Evolutionary conservation across 2,329 filamentous ascomycete species (phyloP).

Genomic region (Alternaria sp.): DNA sequence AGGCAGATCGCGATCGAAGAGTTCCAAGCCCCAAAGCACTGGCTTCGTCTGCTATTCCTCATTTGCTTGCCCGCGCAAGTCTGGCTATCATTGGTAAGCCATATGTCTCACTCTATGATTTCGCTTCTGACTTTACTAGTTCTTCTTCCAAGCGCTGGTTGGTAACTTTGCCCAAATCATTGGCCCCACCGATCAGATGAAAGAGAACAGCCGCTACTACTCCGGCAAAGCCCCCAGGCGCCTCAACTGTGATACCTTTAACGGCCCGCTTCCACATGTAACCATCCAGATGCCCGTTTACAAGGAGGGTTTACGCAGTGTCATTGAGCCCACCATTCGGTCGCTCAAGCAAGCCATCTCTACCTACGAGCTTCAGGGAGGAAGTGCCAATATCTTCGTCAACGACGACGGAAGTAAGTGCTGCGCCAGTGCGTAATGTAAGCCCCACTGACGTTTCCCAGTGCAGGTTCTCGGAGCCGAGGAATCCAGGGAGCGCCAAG

Average conservation of each 20-base stretch:
- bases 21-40: conserved; percentile 58
- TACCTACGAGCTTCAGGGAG: conserved; percentile 62
- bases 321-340: conserved; percentile 78
- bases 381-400: conserved; percentile 70
- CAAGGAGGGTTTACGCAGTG: conserved; percentile 77
- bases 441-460: conserved; percentile 2
- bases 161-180: conserved; percentile 62
- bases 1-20: conserved; percentile 62
- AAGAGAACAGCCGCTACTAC: conserved; percentile 80
- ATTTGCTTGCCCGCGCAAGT: conserved; percentile 60
- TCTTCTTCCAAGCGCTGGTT: conserved; percentile 40
- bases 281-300: conserved; percentile 85
- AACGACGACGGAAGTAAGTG: conserved; percentile 66
- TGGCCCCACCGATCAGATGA: conserved; percentile 75
- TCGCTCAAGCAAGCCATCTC: conserved; percentile 73
- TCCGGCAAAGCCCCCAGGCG: conserved; percentile 63
- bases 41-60: conserved; percentile 61
- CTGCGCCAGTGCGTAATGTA: background rate
- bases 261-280: conserved; percentile 67
- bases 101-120: conserved; percentile 17
- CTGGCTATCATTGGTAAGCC: conserved; percentile 61
- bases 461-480: conserved; percentile 63
- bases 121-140: conserved; percentile 17
- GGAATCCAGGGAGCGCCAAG: conserved; percentile 52
- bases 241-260: conserved; percentile 62